These are phyloP conservation scores for Colletotrichum sp. DNA, from an alignment of 2,329 filamentous ascomycete genomes.

Conservation along the genomic window DNA sequence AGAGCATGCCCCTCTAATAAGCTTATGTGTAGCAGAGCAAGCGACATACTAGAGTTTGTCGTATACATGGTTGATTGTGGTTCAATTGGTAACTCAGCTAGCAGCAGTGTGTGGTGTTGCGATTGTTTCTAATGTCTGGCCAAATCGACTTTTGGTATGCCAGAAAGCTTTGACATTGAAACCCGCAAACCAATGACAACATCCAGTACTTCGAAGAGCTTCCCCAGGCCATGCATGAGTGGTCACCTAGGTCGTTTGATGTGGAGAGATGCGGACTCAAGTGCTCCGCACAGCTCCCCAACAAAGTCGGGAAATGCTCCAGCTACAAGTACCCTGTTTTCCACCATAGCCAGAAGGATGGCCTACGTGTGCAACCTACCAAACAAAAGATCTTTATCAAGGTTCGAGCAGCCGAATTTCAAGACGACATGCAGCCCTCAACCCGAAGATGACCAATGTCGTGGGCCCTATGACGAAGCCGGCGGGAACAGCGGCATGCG, in stretches of 20 bases:
- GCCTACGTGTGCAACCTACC: not conserved
- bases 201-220: not conserved
- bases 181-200: rapidly evolving
- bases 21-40: not conserved
- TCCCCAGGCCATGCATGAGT: not conserved
- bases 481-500: not conserved
- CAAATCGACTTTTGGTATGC: not conserved
- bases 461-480: not conserved
- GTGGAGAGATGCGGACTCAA: not conserved
- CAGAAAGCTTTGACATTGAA: rapidly evolving
- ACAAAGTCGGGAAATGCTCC: not conserved
- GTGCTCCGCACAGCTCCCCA: not conserved
- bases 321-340: not conserved
- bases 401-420: not conserved
- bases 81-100: not conserved
- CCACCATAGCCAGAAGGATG: rapidly evolving
- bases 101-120: not conserved
- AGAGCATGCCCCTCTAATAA: rapidly evolving
- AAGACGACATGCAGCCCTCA: not conserved
- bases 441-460: not conserved
- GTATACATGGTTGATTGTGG: rapidly evolving
- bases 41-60: not conserved
- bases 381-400: not conserved
- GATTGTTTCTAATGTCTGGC: not conserved
- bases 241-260: not conserved